Conservation (phyloP, 805 yeast genomes). For the Suhomyces xylopsoci region DNA sequence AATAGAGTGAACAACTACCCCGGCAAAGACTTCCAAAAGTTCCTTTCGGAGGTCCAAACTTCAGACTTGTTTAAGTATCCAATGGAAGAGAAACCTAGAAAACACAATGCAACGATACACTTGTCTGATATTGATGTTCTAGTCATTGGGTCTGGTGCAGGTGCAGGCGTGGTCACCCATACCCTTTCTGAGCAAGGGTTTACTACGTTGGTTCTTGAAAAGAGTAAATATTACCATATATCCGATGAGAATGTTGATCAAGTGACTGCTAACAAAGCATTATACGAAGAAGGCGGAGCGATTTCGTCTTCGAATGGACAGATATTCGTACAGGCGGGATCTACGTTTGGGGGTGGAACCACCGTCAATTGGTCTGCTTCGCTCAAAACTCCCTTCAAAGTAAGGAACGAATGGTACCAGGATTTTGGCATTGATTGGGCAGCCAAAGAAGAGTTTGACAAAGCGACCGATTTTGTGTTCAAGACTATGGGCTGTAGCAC, state of each 20-base stretch:
- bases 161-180: constrained; percentile 22
- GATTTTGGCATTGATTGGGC: constrained; percentile 45
- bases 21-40: constrained; percentile 24
- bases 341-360: constrained; percentile 57
- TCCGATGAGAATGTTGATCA: constrained; percentile 37
- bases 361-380: constrained; percentile 58
- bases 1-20: constrained; percentile 37
- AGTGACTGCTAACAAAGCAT: constrained; percentile 14
- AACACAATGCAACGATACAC: constrained; percentile 25
- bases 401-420: constrained; percentile 50
- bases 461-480: constrained; percentile 35
- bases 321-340: constrained; percentile 44
- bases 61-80: constrained; percentile 26
- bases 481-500: constrained; percentile 18
- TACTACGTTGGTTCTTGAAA: constrained; percentile 35
- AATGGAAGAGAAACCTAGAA: constrained; percentile 28
- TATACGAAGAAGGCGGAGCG: constrained; percentile 41
- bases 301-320: constrained; percentile 32
- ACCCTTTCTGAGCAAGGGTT: constrained; percentile 15
- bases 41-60: constrained; percentile 25
- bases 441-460: constrained; percentile 39
- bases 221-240: constrained; percentile 36
- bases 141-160: constrained; percentile 21
- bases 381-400: constrained; percentile 46
- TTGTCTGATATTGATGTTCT: constrained; percentile 24